phyloP scores from a whole-genome alignment of 2,329 filamentous ascomycete species.

The Cladorrhinum sp. region DNA sequence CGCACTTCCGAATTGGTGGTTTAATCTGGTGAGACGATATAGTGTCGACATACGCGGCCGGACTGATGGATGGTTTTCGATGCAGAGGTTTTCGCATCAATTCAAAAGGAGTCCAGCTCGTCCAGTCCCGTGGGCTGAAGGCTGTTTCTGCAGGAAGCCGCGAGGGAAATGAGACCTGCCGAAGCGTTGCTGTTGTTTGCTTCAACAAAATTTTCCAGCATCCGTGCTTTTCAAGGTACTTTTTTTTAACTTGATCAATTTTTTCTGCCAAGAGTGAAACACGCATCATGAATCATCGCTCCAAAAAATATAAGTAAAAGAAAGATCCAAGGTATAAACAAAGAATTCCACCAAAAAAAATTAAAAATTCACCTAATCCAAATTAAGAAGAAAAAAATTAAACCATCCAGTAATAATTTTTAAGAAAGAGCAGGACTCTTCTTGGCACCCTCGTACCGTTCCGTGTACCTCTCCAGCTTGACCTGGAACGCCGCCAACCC shows the following conservation, averaged over 20 bases:
- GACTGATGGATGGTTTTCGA: not conserved
- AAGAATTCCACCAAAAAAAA: not conserved
- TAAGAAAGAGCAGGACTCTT: slow-evolving; percentile 29
- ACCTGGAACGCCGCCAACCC: slow-evolving; percentile 45
- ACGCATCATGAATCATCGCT: too few relatives aligned
- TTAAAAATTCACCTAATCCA: not conserved
- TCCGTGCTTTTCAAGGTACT: too few relatives aligned
- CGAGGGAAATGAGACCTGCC: not conserved
- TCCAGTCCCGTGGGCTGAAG: not conserved
- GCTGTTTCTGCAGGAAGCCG: not conserved
- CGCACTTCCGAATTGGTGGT: not conserved
- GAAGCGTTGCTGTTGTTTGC: not conserved
- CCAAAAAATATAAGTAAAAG: too few relatives aligned
- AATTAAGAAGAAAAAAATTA: not conserved
- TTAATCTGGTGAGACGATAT: not conserved
- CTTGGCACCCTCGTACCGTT: slow-evolving; percentile 32
- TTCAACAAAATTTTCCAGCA: not conserved
- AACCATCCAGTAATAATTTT: not conserved
- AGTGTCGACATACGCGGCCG: not conserved
- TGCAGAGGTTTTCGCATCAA: not conserved
- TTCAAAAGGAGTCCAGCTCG: not conserved
- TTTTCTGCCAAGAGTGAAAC: too few relatives aligned
- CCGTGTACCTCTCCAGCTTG: slow-evolving; percentile 42
- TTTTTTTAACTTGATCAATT: not conserved
- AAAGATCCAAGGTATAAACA: not conserved